Evolutionary conservation across 805 yeast genomes (phyloP), one percentile per base, ranked within the genome.

Genomic region (Candida gorgasii): DNA sequence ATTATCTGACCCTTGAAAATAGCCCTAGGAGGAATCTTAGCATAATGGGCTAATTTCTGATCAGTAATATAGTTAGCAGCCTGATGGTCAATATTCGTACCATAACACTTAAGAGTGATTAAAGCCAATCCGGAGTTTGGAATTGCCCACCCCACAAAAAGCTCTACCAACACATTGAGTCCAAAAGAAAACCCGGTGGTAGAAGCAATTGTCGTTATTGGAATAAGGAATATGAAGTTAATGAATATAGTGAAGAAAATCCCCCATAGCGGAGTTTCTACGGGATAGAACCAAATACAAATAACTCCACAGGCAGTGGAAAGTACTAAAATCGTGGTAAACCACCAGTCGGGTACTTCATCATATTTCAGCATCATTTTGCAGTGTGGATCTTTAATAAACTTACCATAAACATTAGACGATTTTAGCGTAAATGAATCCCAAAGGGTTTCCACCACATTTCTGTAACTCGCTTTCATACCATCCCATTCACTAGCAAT

Each of bases 341-440:
- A 84, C 87, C 89, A 82, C 82, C 83, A 80, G 49, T 80, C 85
- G 1, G 95, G 93, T 15, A 82, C 87, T 49, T 84, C 89, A 28
- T 73, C 73, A 58, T 84, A 83, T 42, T 61, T 65, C 34, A 73
- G 47, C 82, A 80, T 80, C 74, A 79, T 78, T 36, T 63, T 65
- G 43, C 80, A 72, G 51, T 78, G 83, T 1, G 83, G 78, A 51
- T 82, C 86, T 16, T 73, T 42, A 5, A 48, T 46, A 24, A 59
- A 49, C 9, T 55, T 50, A 4, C 64, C 67, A 36, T 58, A 61
- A 5, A 50, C 47, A 32, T 42, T 46, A 9, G 42, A 33, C 2
- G 48, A 36, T 19, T 42, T 42, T 23, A 46, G 37, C 8, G 49
- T 52, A 36, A 68, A 61, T 1, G 66, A 51, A 14, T 62, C 53